A percentile compares a stretch with the other conserved stretches of the same genome.
These are phyloP conservation scores for Penicillium subrubescens DNA, from an alignment of 495 filamentous ascomycete genomes.

Conservation along the genomic window DNA sequence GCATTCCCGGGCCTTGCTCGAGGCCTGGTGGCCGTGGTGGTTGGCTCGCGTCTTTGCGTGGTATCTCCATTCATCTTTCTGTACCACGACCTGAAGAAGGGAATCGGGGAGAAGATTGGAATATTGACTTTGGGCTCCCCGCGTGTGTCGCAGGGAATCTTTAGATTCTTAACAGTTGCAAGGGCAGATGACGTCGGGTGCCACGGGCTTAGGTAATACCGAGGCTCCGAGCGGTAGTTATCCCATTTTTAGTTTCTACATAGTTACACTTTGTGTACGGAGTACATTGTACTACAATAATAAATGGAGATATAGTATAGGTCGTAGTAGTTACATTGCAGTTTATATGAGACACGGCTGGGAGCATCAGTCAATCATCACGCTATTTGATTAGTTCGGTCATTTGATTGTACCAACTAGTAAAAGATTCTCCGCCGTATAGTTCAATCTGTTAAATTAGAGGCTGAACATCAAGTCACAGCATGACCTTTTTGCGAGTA, in stretches of 20 bases:
- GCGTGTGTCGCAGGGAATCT: background rate
- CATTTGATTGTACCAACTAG: background rate
- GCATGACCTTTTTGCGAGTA: no score
- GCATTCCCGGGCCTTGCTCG: background rate
- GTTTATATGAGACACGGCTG: background rate
- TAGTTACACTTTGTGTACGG: background rate
- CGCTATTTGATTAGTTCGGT: background rate
- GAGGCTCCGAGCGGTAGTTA: background rate
- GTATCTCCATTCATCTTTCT: slow-evolving; percentile 20
- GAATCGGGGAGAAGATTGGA: background rate
- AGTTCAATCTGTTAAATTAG: no score
- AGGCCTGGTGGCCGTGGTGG: background rate
- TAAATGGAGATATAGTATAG: background rate
- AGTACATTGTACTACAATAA: no score
- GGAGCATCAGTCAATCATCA: background rate
- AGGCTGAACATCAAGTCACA: no score
- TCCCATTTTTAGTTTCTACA: background rate
- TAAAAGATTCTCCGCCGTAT: no score
- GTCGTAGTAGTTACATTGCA: background rate
- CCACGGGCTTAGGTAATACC: slow-evolving; percentile 4
- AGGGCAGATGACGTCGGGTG: slow-evolving; percentile 18
- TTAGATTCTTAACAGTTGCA: background rate
- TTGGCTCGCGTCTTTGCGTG: background rate
- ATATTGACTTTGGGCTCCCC: background rate
- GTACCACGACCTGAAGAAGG: background rate